A percentile compares a stretch with the other conserved stretches of the same genome.
These are phyloP conservation scores for Macrotyloma uniflorum DNA, from an alignment of 306 rosid species.

Conservation along the genomic window DNA sequence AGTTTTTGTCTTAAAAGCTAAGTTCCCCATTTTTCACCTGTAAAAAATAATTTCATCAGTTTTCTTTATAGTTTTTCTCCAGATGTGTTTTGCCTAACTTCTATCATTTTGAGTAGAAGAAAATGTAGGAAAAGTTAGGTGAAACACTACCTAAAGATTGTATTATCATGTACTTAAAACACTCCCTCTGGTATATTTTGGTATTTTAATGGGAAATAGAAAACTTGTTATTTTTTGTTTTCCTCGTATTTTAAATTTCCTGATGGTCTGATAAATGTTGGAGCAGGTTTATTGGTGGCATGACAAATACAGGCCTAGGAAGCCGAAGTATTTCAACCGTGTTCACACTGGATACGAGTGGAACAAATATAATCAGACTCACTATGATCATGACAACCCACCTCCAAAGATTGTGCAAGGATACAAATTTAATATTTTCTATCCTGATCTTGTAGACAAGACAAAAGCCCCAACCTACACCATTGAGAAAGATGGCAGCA, in stretches of 20 bases:
- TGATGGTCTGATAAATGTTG: conserved; percentile 26
- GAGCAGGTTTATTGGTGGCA: conserved; percentile 99
- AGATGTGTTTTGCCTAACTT: background rate
- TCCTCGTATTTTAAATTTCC: conserved; percentile 1
- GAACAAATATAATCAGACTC: conserved; percentile 98
- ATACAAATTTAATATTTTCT: conserved; percentile 88
- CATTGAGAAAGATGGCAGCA: conserved; percentile 91
- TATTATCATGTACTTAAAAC: background rate
- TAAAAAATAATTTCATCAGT: background rate
- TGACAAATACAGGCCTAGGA: conserved; percentile 95
- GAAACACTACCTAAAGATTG: background rate
- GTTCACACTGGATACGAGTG: conserved; percentile 98
- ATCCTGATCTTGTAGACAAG: conserved; percentile 97
- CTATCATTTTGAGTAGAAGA: background rate
- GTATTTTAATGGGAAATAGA: background rate
- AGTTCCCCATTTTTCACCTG: too few relatives aligned
- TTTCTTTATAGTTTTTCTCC: background rate
- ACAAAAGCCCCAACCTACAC: conserved; percentile 81
- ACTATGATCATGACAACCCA: conserved; percentile 97
- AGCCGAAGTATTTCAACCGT: conserved; percentile 96
- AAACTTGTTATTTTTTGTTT: background rate
- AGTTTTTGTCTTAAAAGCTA: background rate
- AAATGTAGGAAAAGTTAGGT: background rate
- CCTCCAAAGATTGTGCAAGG: conserved; percentile 99
- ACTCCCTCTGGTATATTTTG: background rate